Evolutionary conservation across 345 rosid species (phyloP), one percentile per base, ranked within the genome.

Genomic region (Gynandropsis gynandra): DNA sequence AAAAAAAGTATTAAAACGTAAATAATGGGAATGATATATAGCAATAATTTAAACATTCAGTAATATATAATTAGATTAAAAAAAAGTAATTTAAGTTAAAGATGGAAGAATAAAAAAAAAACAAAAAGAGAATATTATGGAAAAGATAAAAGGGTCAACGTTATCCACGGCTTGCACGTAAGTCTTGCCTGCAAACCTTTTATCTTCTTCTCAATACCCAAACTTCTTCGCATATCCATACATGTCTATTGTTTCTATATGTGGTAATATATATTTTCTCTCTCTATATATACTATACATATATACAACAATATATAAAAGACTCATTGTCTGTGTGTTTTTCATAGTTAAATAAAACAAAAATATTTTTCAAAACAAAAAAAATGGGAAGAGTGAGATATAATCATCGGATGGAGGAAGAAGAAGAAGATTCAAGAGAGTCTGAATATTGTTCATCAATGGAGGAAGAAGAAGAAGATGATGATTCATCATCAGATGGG

Each of bases 401-500:
- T 62, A 42, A 46, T 16, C 34, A 64, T 48, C 52, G 34, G 24
- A 62, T 27, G 57, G 46, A 24, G 60, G 29, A 35, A 33, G 54
- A 32, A 47, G 35, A 42, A 41, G 55, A 66, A 46, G 68, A 67
- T 27, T 69, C 67, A 47, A 55, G 68, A 17, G 62, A 62, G 48
- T 77, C 72, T 18, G 42, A 52, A 32, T 59, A 59, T 16, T 63
- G 74, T 9, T 52, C 58, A 11, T 60, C 69, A 35, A 59, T 66
- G 65, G 46, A 24, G 60, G 29, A 35, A 33, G 54, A 32, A 47
- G 35, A 42, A 41, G 55, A 66, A 46, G 68, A 67, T 27, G n/a
- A n/a, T n/a, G n/a, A n/a, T n/a, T 69, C 67, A 47, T 72, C 80
- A 18, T 62, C 69, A 21, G 66, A 66, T 44, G 85, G 87, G 3